Conservation (phyloP, 2,329 filamentous ascomycete genomes). For the Aaosphaeria arxii region DNA sequence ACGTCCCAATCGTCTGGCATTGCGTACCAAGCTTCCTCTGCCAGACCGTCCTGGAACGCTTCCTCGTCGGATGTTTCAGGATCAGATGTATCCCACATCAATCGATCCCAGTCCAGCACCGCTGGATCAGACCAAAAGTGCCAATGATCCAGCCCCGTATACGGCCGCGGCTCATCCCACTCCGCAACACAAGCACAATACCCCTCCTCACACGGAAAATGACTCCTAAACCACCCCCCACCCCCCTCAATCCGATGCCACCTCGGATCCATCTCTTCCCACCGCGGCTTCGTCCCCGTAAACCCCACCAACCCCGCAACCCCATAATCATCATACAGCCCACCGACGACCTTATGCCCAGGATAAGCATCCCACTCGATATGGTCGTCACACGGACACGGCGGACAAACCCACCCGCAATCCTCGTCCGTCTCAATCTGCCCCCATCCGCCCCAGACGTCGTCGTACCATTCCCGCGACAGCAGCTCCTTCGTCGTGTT, state of each 20-base stretch:
- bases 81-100: neutral
- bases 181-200: neutral
- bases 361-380: neutral
- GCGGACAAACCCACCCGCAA: neutral
- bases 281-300: neutral
- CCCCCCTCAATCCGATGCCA: neutral
- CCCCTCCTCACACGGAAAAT: neutral
- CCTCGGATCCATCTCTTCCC: neutral
- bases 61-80: neutral
- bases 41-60: neutral
- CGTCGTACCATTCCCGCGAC: neutral
- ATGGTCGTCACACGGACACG: neutral
- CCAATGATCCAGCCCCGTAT: neutral
- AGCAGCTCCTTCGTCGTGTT: neutral
- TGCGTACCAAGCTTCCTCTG: neutral
- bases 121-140: neutral
- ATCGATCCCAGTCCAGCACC: neutral
- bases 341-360: neutral
- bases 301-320: neutral
- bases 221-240: neutral
- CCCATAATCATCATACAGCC: neutral
- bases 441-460: neutral
- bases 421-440: neutral
- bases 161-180: neutral
- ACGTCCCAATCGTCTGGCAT: neutral